Evolutionary conservation across 202 grass and related monocot species (phyloP), one percentile per base, ranked within the genome.

Genomic region (Musa balbisiana): DNA sequence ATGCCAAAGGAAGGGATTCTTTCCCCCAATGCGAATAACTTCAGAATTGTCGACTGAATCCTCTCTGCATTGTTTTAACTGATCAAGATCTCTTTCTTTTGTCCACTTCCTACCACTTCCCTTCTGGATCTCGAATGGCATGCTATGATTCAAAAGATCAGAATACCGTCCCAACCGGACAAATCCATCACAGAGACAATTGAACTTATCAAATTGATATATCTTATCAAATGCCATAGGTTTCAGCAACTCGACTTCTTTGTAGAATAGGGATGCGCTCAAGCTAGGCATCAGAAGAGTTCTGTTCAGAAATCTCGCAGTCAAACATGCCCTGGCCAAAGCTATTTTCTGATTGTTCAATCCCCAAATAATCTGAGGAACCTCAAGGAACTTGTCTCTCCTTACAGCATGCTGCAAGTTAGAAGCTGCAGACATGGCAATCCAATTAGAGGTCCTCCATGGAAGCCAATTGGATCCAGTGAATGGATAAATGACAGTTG

Each of bases 261-360:
- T 99, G 76, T 99, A 95, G 73, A 99, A 92, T 56, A 99, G 75
- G 0, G 95, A 90, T 55, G 95, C 95, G 67, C 95, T 99, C 68
- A 99, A 65, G 69, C 89, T 99, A 58, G 95, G 95, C 89, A 99
- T 99, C 55, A 99, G 87, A 70, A 43, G 91, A 43, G 95, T 92
- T 51, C 91, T 81, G 65, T 99, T 99, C 24, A 99, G 76, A 68
- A 88, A 92, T 68, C 84, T 89, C 1, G 95, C 91, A 2, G 91
- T 99, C 82, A 99, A 85, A 64, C 89, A 87, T 52, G 91, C 83
- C 55, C 95, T 92, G 49, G 95, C 95, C 21, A 99, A 82, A n/a
- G 95, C 95, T 62, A 95, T 99, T 81, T 99, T 99, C 66, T 99
- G 95, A 75, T 95, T 99, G 84, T 99, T 99, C 80, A 99, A 85